Base-by-base conservation (phyloP, 208 protist genomes). In the Kentomonas sorsogonicus region DNA sequence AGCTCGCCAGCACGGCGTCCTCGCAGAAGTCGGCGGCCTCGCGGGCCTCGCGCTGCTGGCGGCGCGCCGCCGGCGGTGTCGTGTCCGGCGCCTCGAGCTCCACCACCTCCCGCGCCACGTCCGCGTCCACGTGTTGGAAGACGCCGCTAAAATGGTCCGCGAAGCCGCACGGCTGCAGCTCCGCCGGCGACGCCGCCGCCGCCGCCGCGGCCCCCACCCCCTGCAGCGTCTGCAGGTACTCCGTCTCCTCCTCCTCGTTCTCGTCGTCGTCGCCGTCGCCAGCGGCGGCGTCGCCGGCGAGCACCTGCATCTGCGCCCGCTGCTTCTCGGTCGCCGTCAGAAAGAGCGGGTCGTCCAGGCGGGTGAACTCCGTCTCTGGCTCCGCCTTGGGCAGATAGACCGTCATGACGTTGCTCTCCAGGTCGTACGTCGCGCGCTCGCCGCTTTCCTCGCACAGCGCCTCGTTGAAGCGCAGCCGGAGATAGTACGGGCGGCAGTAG, bases 401-500 rank as follows among this genome's bases (percentile, higher is more conserved):
- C 2, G 68, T 86, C 16, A 96, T 54, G 4, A 69, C 57, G 46
- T 86, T 80, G 13, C 51, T 72, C 46, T 91, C 88, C 20, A 93
- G 33, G 53, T 93, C 78, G 60, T 89, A 97, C 18, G 83, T 81
- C 4, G 85, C 86, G 2, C 72, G 57, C 70, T 89, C 83, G 1
- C 80, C 77, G 26, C 59, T 76, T n/a, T 76, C 82, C 55, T 95
- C 92, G 29, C 64, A 34, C 60, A 94, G 72, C 41, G 36, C 43
- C 52, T 96, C 77, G 50, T 86, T 69, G 63, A 97, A 97, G 40
- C 64, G 79, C 16, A 97, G 74, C 16, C 88, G 72, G 15, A 97
- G 71, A 45, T 95, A 96, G 63, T 95, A 97, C 6, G 92, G 92
- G 5, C 67, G 65, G 51, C 83, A 90, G 68, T 91, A 76, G 55